Base-by-base conservation (phyloP, 805 yeast species). In the Wickerhamomyces silvicola region DNA sequence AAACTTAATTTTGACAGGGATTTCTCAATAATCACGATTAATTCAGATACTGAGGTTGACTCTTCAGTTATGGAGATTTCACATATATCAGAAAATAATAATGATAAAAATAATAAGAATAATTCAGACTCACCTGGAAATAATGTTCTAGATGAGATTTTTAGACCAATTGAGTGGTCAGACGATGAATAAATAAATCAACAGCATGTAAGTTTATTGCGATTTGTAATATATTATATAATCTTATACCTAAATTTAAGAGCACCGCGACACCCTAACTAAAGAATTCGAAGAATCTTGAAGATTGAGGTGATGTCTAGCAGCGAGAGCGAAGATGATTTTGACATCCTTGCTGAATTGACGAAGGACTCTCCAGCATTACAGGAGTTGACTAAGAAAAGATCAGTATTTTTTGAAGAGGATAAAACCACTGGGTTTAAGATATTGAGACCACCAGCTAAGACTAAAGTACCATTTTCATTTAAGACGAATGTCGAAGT, bases 391-490 rank as follows among this genome's bases (percentile, higher is more conserved):
- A 21, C 28, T 2, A 17, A n/a, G 4, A 24, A 33, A 21, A 24
- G 30, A 22, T 30, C 36, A 2, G 16, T 14, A 6, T 8, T 28
- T 12, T 33, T 33, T 11, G 36, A 33, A 11, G 15, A 24, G 8
- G 22, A 24, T 14, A 15, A 14, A 22, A n/a, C 2, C 10, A 20
- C 27, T 7, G 29, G 26, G 8, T 12, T 24, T 22, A 35, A 31
- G 8, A 18, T n/a, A 18, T 14, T 35, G 11, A 31, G 28, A 28
- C 13, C 22, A 8, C 35, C 38, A n/a, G 31, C 38, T 11, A 18
- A 24, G 12, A 20, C 22, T 4, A 18, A 12, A 2, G 15, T 15
- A n/a, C 37, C 37, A 4, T 29, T 39, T 5, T 25, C 27, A 10
- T 18, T 28, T 9, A 18, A 24, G 18, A 22, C 18, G 8, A 16